A percentile compares a stretch with the other conserved stretches of the same genome.
Conservation (phyloP, 106 monocot species). For the Dactylorhiza incarnata region DNA sequence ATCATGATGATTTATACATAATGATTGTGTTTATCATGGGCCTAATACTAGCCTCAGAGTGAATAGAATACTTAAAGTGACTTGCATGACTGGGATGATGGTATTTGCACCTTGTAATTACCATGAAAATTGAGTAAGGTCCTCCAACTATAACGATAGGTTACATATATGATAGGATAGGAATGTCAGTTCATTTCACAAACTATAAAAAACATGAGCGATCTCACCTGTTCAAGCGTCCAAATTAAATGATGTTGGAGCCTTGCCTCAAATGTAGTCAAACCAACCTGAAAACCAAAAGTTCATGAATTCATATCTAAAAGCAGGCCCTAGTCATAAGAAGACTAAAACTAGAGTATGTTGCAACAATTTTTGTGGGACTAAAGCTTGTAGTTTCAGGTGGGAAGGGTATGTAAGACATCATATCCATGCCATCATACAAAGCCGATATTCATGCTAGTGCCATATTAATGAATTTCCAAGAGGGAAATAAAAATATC, state of each 20-base stretch:
- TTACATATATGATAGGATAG: neutral
- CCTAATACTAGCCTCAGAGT: neutral
- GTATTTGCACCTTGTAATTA: neutral
- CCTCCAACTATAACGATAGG: neutral
- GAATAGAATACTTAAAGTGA: too few species aligned
- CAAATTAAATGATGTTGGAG: slow-evolving; percentile 77
- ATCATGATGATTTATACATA: neutral
- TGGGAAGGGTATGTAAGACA: neutral
- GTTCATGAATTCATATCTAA: neutral
- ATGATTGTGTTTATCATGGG: neutral
- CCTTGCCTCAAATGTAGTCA: slow-evolving; percentile 62
- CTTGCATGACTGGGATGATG: neutral
- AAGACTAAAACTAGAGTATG: neutral
- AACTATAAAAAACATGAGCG: neutral
- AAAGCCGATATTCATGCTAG: neutral
- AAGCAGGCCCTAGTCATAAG: neutral
- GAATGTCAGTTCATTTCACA: neutral
- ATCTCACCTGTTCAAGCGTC: slow-evolving; percentile 76
- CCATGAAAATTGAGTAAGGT: neutral
- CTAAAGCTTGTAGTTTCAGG: neutral
- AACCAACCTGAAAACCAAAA: slow-evolving; percentile 51
- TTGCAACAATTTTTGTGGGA: neutral
- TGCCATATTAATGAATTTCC: neutral
- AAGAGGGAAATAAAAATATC: neutral
- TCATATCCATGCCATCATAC: neutral